Evolutionary conservation across 1,139 yeast genomes (phyloP).

Genomic region (Sugiyamaella xylanicola): DNA sequence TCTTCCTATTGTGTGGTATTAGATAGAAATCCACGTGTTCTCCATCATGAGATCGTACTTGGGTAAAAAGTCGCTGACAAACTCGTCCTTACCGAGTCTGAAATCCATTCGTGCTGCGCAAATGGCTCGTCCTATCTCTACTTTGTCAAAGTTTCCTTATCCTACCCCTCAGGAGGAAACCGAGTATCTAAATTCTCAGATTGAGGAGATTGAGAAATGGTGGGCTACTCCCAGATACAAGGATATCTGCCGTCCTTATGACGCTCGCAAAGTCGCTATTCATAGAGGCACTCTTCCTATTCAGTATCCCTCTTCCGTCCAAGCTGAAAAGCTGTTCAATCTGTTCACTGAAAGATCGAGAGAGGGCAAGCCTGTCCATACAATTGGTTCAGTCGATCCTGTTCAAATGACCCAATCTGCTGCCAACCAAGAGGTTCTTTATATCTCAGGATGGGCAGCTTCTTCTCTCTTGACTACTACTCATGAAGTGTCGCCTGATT

Average conservation of each 20-base stretch:
- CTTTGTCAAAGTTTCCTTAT: constrained; percentile 45
- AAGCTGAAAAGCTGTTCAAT: constrained; percentile 55
- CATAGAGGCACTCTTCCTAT: constrained; percentile 54
- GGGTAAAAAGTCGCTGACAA: constrained; percentile 10
- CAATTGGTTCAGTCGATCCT: constrained; percentile 65
- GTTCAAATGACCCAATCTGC: constrained; percentile 62
- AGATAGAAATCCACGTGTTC: too few species aligned
- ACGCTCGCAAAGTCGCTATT: constrained; percentile 55
- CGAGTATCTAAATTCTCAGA: constrained; percentile 37
- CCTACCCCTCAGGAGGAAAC: constrained; percentile 43
- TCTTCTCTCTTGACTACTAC: constrained; percentile 57
- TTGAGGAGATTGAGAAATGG: constrained; percentile 51
- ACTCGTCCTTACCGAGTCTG: background rate
- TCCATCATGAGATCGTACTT: constrained; percentile 11
- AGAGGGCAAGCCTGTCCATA: constrained; percentile 54
- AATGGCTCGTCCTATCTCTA: constrained; percentile 22
- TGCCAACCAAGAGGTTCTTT: constrained; percentile 56
- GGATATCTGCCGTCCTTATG: constrained; percentile 55
- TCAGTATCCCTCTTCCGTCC: constrained; percentile 55
- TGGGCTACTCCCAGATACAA: constrained; percentile 55
- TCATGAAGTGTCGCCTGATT: constrained; percentile 62
- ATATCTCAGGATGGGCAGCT: constrained; percentile 66
- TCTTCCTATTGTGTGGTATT: too few species aligned
- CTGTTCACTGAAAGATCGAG: constrained; percentile 48
- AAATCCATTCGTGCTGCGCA: constrained; percentile 1